Evolutionary conservation across 1,139 yeast species (phyloP), one percentile per base, ranked within the genome.

Genomic region (Yamadazyma diospyri): DNA sequence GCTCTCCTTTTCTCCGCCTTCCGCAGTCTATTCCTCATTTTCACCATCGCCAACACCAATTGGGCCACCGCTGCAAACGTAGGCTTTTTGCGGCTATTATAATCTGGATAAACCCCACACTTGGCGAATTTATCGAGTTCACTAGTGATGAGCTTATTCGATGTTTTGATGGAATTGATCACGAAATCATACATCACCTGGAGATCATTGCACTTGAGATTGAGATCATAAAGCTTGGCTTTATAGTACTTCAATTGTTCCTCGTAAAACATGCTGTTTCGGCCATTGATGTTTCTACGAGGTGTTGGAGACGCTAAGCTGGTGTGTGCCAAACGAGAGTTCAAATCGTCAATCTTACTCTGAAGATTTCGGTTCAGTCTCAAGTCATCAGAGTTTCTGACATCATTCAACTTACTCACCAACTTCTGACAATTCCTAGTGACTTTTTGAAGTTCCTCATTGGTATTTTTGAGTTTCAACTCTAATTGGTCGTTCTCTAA

Each of bases 21-120:
- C 32, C 58, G 53, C 5, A 46, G 43, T 36, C 78, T 52, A 27
- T 61, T 68, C 43, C 60, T 67, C 16, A 81, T 61, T 35, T 79
- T 58, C 6, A 80, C 71, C 23, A 66, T 59, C 1, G 85, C 82
- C 40, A 81, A 54, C 5, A 80, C 85, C 40, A 71, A 64, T 37
- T 64, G 61, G 5, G 81, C 78, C 26, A 71, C 43, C 15, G 44
- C 47, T 32, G 51, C 59, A 36, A 74, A 61, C 1, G 61, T 57
- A 30, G 54, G 49, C 41, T 52, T 46, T 19, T 45, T 40, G 5
- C 12, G 12, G 6, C 2, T 4, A 13, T 22, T 36, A 27, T 38
- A 41, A 13, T 72, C 78, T 0, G 81, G 79, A 45, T 70, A 72
- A 9, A 76, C 62, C 6, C 81, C 81, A 38, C 62, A 59, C 29